Conservation (phyloP, 2,329 filamentous ascomycete genomes). For the Aspergillus sp. region DNA sequence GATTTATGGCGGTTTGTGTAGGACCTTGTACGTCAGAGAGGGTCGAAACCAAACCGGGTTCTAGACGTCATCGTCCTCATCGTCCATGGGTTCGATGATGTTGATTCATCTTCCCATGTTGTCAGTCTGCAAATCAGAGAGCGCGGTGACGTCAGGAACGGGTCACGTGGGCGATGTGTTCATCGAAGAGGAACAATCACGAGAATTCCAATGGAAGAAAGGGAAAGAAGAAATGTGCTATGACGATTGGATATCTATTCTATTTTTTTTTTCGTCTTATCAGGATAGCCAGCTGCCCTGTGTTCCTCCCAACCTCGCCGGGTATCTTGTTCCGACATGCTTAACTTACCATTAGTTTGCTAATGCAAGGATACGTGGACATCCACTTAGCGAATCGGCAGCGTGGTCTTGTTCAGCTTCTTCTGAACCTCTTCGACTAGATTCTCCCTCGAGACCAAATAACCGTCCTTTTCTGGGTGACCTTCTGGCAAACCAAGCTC, state of each 20-base stretch:
- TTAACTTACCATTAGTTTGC: neutral
- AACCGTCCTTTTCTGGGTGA: constrained; percentile 87
- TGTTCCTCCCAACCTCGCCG: neutral
- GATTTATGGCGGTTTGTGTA: neutral
- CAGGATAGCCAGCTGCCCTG: constrained; percentile 16
- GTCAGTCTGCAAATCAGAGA: neutral
- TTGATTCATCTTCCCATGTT: neutral
- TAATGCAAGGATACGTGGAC: neutral
- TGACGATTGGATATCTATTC: constrained; percentile 11
- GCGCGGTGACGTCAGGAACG: constrained; percentile 1
- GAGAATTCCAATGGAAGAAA: neutral
- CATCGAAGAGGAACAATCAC: neutral
- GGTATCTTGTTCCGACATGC: neutral
- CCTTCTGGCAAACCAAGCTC: constrained; percentile 75
- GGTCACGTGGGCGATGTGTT: neutral
- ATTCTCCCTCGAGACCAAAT: constrained; percentile 55
- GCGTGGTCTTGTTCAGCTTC: constrained; percentile 7
- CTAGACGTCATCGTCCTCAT: constrained; percentile 1
- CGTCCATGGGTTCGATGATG: neutral
- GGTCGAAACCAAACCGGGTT: neutral
- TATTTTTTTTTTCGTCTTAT: constrained; percentile 9
- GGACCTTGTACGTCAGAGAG: constrained; percentile 2
- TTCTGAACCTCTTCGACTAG: constrained; percentile 8
- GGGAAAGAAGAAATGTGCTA: neutral
- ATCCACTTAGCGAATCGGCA: neutral